Base-by-base conservation (phyloP, 2,329 filamentous ascomycete genomes). In the Trichoderma breve region DNA sequence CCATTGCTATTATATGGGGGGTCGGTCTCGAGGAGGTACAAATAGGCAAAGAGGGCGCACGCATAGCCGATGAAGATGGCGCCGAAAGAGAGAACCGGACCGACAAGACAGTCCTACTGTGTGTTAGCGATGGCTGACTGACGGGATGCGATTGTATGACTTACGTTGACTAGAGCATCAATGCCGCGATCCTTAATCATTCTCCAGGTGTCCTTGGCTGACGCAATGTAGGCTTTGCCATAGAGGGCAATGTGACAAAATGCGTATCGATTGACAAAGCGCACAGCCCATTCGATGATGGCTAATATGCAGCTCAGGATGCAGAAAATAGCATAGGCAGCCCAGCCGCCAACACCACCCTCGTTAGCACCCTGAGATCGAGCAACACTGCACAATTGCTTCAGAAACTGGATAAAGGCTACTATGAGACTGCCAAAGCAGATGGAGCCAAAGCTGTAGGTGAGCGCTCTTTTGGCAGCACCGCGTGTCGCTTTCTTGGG, bases 221-320 rank as follows among this genome's bases (percentile, higher is more conserved):
- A 93, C 1, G 90, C 86, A 70, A 98, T 88, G 79, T 98, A 98
- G 1, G 92, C 84, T 81, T 97, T 97, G 21, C 95, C 95, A 79
- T 98, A 98, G 0, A 98, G 86, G 0, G 95, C 94, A 78, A 98
- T 97, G 79, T 98, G 94, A 34, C 91, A 94, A 82, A 97, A 97
- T 1, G 94, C 94, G 76, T 97, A 97, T 76, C 94, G 90, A 82
- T 98, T 98, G 82, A 97, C 86, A 78, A 97, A 96, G 74, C 94
- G 87, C 1, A 96, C 89, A 0, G 91, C 91, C 94, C 95, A 98
- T 75, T 97, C 89, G 2, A 98, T 83, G 2, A 97, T 78, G 3
- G 87, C 84, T 71, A 98, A 90, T 61, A 98, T 79, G 79, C 93
- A 97, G 14, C 91, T 88, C 1, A 97, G 82, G 63, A 94, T 80